Evolutionary conservation across 1,284 basidiomycete genomes (phyloP).

Genomic region (Irpex rosettiformis): DNA sequence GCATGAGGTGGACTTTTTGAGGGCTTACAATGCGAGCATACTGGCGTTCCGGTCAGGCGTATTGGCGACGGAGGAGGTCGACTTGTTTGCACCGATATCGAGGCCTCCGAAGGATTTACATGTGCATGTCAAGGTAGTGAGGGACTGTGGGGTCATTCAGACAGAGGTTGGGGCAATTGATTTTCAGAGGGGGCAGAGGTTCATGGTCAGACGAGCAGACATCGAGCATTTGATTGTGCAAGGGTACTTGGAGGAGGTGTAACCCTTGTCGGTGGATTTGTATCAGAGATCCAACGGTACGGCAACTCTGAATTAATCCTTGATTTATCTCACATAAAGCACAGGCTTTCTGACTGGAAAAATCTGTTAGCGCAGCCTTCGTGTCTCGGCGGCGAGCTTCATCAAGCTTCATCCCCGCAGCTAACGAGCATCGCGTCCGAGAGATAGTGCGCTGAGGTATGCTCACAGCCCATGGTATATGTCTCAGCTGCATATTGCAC

Average conservation of each 20-base stretch:
- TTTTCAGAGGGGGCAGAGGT: slow-evolving; percentile 85
- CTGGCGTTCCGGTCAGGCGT: slow-evolving; percentile 77
- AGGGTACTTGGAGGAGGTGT: slow-evolving; percentile 81
- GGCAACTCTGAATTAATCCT: too few relatives aligned
- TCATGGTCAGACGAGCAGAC: slow-evolving; percentile 81
- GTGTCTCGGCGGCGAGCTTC: too few relatives aligned
- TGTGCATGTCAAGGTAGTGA: slow-evolving; percentile 73
- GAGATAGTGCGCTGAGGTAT: too few relatives aligned
- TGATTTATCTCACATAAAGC: too few relatives aligned
- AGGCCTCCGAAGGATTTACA: slow-evolving; percentile 81
- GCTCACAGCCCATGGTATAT: too few relatives aligned
- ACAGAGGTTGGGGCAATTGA: slow-evolving; percentile 87
- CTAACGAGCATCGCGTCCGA: too few relatives aligned
- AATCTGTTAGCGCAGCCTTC: too few relatives aligned
- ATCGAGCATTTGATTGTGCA: slow-evolving; percentile 91
- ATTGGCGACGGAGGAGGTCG: slow-evolving; percentile 67
- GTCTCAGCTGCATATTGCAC: too few relatives aligned
- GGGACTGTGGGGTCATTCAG: slow-evolving; percentile 86
- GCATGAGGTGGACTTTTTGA: slow-evolving; percentile 88
- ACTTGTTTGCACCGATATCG: slow-evolving; percentile 76
- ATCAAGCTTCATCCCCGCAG: too few relatives aligned
- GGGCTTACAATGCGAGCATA: slow-evolving; percentile 78
- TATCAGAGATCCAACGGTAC: too few relatives aligned
- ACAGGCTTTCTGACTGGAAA: too few relatives aligned
- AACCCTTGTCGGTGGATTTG: slow-evolving; percentile 9